Base-by-base conservation (phyloP, 2,329 filamentous ascomycete genomes). In the Dendryphion nanum region DNA sequence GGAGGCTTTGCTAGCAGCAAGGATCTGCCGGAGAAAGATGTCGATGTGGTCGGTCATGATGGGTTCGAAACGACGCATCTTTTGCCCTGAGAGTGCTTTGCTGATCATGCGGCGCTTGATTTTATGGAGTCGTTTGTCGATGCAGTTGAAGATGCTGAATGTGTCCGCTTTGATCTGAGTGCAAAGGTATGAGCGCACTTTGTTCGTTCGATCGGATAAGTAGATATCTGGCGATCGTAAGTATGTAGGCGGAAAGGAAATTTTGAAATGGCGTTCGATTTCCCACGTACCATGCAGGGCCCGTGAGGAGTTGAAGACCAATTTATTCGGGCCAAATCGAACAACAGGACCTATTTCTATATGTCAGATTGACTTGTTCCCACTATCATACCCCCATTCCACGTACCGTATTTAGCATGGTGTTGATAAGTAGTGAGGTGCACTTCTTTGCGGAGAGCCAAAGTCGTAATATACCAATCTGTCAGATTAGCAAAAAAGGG, bases 281-380 rank as follows among this genome's bases (percentile, higher is more conserved):
- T 2, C 10, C n/a, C n/a, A 26, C 10, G 8, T 71, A 31, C 66
- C 65, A 31, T 66, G 63, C n/a, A 71, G 46, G 1, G 62, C 64
- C 40, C 37, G 72, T 43, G 75, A 77, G 39, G 79, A 81, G 71
- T 90, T 89, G 68, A 91, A 79, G 0, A 82, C 85, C 24, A 93
- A 66, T 47, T 78, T 81, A 64, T 87, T 86, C 33, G 86, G 86
- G 0, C 83, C 84, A 50, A 82, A 85, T 18, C 86, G 82, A 14
- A 89, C 81, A 28, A 79, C 58, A 28, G 28, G 40, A 13, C 38
- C 38, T 30, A 26, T 2, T 26, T n/a, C 2, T 26, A 26, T 8
- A 10, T n/a, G n/a, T 8, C 35, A 26, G 16, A 4, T 37, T 15
- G 26, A 23, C 16, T 6, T 18, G 16, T 10, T 15, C 29, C 7